Base-by-base conservation (phyloP, 805 yeast species). In the Hanseniaspora thailandica region DNA sequence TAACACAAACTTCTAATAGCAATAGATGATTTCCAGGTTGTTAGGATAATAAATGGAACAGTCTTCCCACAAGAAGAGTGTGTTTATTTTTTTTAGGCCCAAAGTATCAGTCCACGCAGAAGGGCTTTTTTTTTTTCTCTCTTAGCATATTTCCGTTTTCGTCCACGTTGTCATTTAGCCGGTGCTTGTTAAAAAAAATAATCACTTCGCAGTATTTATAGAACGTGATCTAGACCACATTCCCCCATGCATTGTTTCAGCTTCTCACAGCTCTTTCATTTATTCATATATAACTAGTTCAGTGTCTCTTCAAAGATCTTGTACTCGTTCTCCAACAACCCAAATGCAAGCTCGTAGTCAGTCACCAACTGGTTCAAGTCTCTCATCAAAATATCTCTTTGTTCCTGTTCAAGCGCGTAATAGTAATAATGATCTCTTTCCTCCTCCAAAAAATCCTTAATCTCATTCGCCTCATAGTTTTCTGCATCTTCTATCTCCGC, bases 381-480 rank as follows among this genome's bases (percentile, higher is more conserved):
- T 13, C 58, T 59, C 19, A 63, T 57, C 7, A 69, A 62, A 13
- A 60, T 61, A 5, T 59, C 59, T 43, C 62, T 59, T 2, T 72
- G 69, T 7, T 72, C 64, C 35, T 65, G 60, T 56, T 71, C 74
- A 2, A 47, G 15, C 5, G 53, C 48, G 25, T 45, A 68, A 57
- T 56, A 71, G 57, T 48, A 69, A 61, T 30, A 60, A 55, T 55
- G 66, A 41, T 54, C 56, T 30, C 53, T 30, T 38, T 54, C 56
- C 15, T 54, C 56, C 55, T 50, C 54, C 33, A 48, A 46, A 15
- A 47, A 34, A 17, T 50, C 54, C 30, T 28, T 50, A 23, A 50
- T 19, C 20, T 48, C 52, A 4, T 34, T 36, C 17, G 33, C 39
- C 5, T 44, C 47, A 2, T 28, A 25, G 31, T 41, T 25, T 1